Evolutionary conservation across 1,284 basidiomycete species (phyloP), one percentile per base, ranked within the genome.

Genomic region (Ustilago tritici): DNA sequence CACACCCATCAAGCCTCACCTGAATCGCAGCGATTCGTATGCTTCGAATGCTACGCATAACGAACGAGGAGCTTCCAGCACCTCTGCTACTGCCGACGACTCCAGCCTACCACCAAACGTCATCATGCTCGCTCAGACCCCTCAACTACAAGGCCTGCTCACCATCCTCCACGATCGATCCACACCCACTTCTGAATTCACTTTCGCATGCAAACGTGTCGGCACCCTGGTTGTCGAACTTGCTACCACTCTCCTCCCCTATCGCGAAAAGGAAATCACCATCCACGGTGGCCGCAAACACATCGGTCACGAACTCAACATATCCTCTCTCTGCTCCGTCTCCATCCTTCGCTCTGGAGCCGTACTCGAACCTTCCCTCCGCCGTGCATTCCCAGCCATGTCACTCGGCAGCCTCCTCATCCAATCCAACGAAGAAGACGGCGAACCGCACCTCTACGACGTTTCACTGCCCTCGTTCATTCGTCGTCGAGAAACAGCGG

Each of bases 361-460:
- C 4, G 93, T 94, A 2, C 90, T 98, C 35, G 93, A 96, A 46
- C 91, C 92, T 56, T 95, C 96, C n/a, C 91, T 98, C 23, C 90
- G 92, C 41, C 89, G 95, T 32, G 95, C 96, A 6, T 90, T 98
- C 62, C 92, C 93, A 53, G 92, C 97, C 80, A 92, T 94, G 2
- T 91, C 92, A 0, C 89, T 98, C 23, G 96, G 96, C 35, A 93
- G 93, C 1, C 88, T 98, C 52, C 89, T 98, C 40, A 94, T 99
- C 60, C 87, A 98, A 86, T 93, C 93, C 0, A 93, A 96, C 78
- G 90, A 90, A 4, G 89, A 88, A 73, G 92, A 93, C 2, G 94
- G 94, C 43, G 96, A 98, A 84, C 95, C 95, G 0, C 88, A 97
- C 7, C 89, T 98, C 36, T 90, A 98, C 67, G 92, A 95, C 79